These are phyloP conservation scores for Cyclotella atomus DNA, from an alignment of 108 stramenopile species.

Conservation along the genomic window DNA sequence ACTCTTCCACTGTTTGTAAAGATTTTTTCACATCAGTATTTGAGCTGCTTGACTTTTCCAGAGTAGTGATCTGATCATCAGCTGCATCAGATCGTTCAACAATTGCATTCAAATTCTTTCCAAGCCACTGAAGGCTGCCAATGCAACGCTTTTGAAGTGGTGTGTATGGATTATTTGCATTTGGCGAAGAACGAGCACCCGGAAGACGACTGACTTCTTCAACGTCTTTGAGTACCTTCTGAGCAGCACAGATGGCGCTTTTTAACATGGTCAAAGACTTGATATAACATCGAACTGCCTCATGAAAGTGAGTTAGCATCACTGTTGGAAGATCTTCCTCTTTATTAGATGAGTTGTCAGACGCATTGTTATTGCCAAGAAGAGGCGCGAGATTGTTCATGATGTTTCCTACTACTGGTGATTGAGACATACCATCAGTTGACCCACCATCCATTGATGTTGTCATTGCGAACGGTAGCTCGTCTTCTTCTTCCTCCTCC, in stretches of 20 bases:
- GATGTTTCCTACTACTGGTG: slow-evolving; percentile 24
- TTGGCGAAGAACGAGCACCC: slow-evolving; percentile 17
- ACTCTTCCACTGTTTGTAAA: slow-evolving; percentile 67
- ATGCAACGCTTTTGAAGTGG: slow-evolving; percentile 70
- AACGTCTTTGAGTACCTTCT: slow-evolving; percentile 69
- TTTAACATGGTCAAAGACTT: slow-evolving; percentile 87
- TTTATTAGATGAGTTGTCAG: slow-evolving; percentile 20
- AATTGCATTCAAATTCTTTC: slow-evolving; percentile 79
- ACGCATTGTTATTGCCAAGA: slow-evolving; percentile 17
- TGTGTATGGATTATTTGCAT: slow-evolving; percentile 47
- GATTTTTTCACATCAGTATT: slow-evolving; percentile 9
- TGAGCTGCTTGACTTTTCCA: slow-evolving; percentile 26
- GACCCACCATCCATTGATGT: slow-evolving; percentile 28
- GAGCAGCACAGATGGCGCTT: slow-evolving; percentile 72
- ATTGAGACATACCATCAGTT: slow-evolving; percentile 27
- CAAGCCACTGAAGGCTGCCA: slow-evolving; percentile 76
- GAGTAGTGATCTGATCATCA: slow-evolving; percentile 68
- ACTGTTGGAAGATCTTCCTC: slow-evolving; percentile 54
- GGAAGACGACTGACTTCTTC: slow-evolving; percentile 35
- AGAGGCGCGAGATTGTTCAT: slow-evolving; percentile 22
- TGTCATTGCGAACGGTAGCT: slow-evolving; percentile 86
- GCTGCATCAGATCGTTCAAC: slow-evolving; percentile 88
- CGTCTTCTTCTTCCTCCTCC: slow-evolving; percentile 81
- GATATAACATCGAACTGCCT: slow-evolving; percentile 81
- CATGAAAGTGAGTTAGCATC: slow-evolving; percentile 68